Percentiles rank a stretch among this genome's conserved stretches.
phyloP scores from a whole-genome alignment of 2,329 filamentous ascomycete genomes.

The Hortaea sp. region DNA sequence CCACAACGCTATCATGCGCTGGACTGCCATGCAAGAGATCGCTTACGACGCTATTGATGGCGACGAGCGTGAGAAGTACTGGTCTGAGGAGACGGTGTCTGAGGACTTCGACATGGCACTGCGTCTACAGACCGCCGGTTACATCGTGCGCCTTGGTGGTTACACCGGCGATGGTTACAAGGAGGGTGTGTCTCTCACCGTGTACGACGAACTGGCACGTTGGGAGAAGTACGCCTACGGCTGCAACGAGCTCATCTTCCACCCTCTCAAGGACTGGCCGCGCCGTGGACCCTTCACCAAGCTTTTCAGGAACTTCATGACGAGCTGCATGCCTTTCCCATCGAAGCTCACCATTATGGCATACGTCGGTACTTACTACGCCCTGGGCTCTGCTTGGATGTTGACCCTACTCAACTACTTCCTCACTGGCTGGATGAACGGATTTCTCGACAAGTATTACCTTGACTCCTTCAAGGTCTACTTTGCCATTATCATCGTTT shows the following conservation, averaged over 20 bases:
- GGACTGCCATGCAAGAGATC: constrained; percentile 65
- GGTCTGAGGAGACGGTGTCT: constrained; percentile 70
- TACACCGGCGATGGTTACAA: constrained; percentile 71
- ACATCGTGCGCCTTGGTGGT: constrained; percentile 61
- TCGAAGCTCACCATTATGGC: constrained; percentile 68
- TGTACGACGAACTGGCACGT: constrained; percentile 73
- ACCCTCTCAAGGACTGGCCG: constrained; percentile 64
- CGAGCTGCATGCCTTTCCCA: constrained; percentile 62
- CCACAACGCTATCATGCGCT: constrained; percentile 69
- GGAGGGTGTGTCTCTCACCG: constrained; percentile 73
- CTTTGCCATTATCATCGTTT: constrained; percentile 71
- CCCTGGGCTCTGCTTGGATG: constrained; percentile 65
- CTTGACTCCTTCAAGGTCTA: constrained; percentile 69
- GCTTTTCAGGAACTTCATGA: constrained; percentile 64
- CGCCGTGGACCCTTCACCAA: constrained; percentile 67
- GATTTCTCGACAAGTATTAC: constrained; percentile 70
- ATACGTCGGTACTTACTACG: constrained; percentile 73
- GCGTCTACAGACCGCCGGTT: constrained; percentile 61
- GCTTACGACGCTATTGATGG: constrained; percentile 56
- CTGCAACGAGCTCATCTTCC: constrained; percentile 72
- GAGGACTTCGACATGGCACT: constrained; percentile 78
- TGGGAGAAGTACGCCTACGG: constrained; percentile 86
- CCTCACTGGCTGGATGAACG: constrained; percentile 65
- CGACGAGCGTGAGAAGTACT: constrained; percentile 63
- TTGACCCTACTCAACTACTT: constrained; percentile 67